Evolutionary conservation across 768 basidiomycete genomes (phyloP).

Genomic region (Pleurotus sapidus): DNA sequence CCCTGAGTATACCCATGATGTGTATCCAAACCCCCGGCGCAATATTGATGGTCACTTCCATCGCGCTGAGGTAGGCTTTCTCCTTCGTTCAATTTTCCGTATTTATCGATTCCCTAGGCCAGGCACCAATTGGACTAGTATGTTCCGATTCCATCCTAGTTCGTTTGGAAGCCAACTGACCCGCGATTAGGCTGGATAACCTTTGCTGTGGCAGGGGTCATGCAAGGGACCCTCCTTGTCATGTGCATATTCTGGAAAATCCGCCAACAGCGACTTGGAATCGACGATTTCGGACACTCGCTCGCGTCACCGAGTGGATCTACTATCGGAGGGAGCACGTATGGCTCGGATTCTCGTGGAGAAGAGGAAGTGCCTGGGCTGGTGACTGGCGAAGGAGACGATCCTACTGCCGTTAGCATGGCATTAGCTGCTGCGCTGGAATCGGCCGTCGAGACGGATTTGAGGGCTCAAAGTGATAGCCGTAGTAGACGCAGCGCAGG

Average conservation of each 20-base stretch:
- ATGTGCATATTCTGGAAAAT: constrained; percentile 89
- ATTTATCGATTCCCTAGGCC: constrained; percentile 38
- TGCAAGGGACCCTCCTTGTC: constrained; percentile 77
- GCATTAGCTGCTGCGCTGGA: constrained; percentile 21
- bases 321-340: background rate
- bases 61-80: constrained; percentile 57
- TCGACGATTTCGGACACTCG: constrained; percentile 88
- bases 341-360: background rate
- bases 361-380: constrained; percentile 19
- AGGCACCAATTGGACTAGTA: constrained; percentile 85
- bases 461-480: constrained; percentile 11
- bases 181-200: constrained; percentile 65
- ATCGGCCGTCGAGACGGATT: constrained; percentile 19
- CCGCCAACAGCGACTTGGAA: constrained; percentile 67
- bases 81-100: background rate
- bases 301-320: background rate
- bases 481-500: background rate
- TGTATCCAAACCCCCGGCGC: constrained; percentile 90
- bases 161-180: background rate
- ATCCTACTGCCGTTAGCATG: constrained; percentile 17
- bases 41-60: constrained; percentile 80
- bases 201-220: constrained; percentile 76
- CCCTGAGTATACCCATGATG: constrained; percentile 96
- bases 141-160: constrained; percentile 14
- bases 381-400: constrained; percentile 19